Percentiles rank a stretch among this genome's conserved stretches.
Conservation (phyloP, 352 stramenopile genomes). For the Phytophthora pinifolia region DNA sequence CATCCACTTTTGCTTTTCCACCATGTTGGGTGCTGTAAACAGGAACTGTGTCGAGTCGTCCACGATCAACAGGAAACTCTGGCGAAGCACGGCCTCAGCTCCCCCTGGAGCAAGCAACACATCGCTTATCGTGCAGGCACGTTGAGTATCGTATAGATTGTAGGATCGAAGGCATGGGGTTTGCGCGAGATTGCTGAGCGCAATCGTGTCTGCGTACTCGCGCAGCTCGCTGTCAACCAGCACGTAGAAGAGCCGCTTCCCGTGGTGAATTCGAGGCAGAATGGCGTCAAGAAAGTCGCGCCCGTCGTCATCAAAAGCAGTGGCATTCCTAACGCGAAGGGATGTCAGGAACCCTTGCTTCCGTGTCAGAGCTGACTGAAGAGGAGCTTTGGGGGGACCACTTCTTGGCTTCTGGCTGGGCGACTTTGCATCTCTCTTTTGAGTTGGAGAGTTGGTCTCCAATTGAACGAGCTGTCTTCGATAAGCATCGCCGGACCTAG, state of each 20-base stretch:
- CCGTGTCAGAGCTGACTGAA: constrained; percentile 19
- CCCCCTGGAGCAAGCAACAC: constrained; percentile 13
- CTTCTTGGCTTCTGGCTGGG: constrained; percentile 2
- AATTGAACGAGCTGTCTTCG: constrained; percentile 3
- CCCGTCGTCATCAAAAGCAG: constrained; percentile 1
- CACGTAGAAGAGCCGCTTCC: constrained; percentile 31
- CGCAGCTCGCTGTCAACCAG: constrained; percentile 35
- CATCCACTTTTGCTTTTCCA: constrained; percentile 60
- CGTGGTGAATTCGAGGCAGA: constrained; percentile 23
- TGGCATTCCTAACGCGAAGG: constrained; percentile 3
- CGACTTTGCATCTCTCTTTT: not conserved
- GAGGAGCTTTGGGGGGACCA: not conserved
- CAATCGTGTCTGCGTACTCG: constrained; percentile 39
- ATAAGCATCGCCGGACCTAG: constrained; percentile 1
- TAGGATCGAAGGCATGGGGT: constrained; percentile 18
- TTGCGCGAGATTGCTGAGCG: constrained; percentile 18
- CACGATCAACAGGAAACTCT: constrained; percentile 44
- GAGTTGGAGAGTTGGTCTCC: not conserved
- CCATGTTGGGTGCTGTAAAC: constrained; percentile 39
- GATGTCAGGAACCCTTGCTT: constrained; percentile 45
- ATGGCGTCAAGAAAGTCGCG: constrained; percentile 6
- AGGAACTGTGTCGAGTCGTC: constrained; percentile 23
- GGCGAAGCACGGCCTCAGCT: constrained; percentile 26
- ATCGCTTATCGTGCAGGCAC: constrained; percentile 17
- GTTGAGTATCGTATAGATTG: constrained; percentile 14